These are phyloP conservation scores for Streptanthus diversifolius DNA, from an alignment of 345 rosid genomes.

Conservation along the genomic window DNA sequence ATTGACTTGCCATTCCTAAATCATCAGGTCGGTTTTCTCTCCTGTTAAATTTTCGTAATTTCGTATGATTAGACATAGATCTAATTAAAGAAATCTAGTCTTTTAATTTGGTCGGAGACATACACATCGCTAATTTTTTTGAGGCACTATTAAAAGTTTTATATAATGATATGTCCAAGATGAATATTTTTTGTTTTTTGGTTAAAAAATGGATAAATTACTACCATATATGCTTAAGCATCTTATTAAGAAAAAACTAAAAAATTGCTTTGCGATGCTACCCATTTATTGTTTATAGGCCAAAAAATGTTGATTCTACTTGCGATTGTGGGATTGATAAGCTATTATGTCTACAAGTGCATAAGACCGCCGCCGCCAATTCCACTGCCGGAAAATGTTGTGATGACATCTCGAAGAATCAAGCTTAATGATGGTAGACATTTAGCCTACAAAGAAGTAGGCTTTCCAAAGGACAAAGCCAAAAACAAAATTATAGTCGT, in stretches of 20 bases:
- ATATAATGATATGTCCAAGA: too few species aligned
- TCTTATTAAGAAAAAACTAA: too few species aligned
- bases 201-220: too few species aligned
- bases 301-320: background rate
- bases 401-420: slow-evolving; percentile 37
- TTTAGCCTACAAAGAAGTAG: slow-evolving; percentile 53
- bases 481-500: slow-evolving; percentile 35
- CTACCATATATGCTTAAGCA: background rate
- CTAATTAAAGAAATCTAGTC: background rate
- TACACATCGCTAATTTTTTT: too few species aligned
- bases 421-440: slow-evolving; percentile 54
- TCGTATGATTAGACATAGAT: background rate
- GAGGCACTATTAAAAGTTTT: background rate
- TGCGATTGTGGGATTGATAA: slow-evolving; percentile 2
- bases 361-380: slow-evolving; percentile 10
- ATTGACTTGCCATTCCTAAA: background rate
- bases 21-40: background rate
- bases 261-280: too few species aligned
- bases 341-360: slow-evolving; percentile 23
- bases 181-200: too few species aligned
- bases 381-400: slow-evolving; percentile 15
- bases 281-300: background rate
- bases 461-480: slow-evolving; percentile 42
- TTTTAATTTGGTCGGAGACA: too few species aligned
- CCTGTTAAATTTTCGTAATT: background rate